phyloP scores from a whole-genome alignment of 768 basidiomycete genomes.

The Collybia sp. region DNA sequence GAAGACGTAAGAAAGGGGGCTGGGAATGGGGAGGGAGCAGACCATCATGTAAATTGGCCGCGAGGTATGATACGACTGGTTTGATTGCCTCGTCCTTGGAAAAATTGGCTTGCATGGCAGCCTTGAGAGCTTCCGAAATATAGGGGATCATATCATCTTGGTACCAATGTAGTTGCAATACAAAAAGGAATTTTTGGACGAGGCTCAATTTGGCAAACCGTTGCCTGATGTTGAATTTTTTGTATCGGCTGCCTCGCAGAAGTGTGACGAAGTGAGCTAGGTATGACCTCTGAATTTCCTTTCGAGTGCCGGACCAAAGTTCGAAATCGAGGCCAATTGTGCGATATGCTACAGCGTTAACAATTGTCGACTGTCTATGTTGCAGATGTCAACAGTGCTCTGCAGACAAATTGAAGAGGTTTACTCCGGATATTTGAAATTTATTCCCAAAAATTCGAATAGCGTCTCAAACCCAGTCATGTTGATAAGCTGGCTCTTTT shows the following conservation, averaged over 20 bases:
- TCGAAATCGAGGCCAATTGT: conserved; percentile 87
- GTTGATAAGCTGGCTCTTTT: conserved; percentile 73
- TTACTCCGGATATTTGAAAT: conserved; percentile 78
- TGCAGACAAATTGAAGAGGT: conserved; percentile 13
- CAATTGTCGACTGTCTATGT: conserved; percentile 71
- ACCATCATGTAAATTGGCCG: conserved; percentile 75
- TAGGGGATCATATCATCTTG: conserved; percentile 41
- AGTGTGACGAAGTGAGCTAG: conserved; percentile 81
- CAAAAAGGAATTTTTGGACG: conserved; percentile 76
- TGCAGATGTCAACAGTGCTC: not conserved
- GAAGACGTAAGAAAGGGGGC: too few species aligned
- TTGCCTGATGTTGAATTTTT: conserved; percentile 73
- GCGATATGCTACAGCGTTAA: conserved; percentile 78
- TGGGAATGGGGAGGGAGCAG: conserved; percentile 10
- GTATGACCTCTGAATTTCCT: conserved; percentile 74
- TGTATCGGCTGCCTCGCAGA: conserved; percentile 65
- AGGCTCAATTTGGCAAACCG: conserved; percentile 68
- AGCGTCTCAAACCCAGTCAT: conserved; percentile 77
- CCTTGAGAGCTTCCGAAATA: conserved; percentile 56
- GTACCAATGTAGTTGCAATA: conserved; percentile 78
- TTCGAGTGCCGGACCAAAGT: conserved; percentile 72
- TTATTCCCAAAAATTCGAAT: conserved; percentile 83
- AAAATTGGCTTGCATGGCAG: conserved; percentile 62
- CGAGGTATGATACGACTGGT: conserved; percentile 81
- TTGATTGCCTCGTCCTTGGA: conserved; percentile 74